Base-by-base conservation (phyloP, 1,139 yeast species). In the Suhomyces terraborum region DNA sequence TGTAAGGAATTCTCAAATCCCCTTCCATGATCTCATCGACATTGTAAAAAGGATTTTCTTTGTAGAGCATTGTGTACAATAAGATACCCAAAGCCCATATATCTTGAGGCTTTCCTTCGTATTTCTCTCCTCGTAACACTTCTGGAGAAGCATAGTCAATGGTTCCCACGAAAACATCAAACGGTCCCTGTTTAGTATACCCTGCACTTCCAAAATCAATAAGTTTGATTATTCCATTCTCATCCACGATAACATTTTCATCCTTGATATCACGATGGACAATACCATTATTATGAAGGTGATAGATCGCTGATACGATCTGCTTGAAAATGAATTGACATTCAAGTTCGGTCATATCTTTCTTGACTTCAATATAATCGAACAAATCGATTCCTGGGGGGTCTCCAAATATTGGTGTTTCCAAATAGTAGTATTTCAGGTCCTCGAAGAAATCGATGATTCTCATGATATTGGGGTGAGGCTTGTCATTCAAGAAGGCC, bases 121-220 rank as follows among this genome's bases (percentile, higher is more conserved):
- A 93, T 22, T 89, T 84, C 45, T 82, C 83, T 7, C 98, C 98
- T 39, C 83, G 76, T 25, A 93, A 71, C 0, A 93, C 96, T 62
- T 93, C 98, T 0, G 98, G 98, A 0, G 97, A 94, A 0, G 98
- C 98, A 61, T 91, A 93, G 61, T 93, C 98, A 30, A 93, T 82
- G 0, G 98, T 93, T 2, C 98, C 98, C 2, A 93, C 98, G 66
- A 93, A 93, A 8, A 91, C 96, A 54, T 91, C 96, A 65, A 91
- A 93, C 3, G 98, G 98, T 0, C 98, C 98, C 63, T 84, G 91
- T 49, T 78, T 80, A 17, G 82, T 79, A 61, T 88, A 88, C 0
- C 97, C 96, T 1, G 97, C 96, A 41, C 95, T 84, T 0, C 98
- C 98, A 64, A 89, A 93, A 64, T 93, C 98, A 58, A 93, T 93